A percentile compares a stretch with the other conserved stretches of the same genome.
Evolutionary conservation across 1,284 basidiomycete genomes (phyloP).

Genomic region (Bjerkandera adusta): DNA sequence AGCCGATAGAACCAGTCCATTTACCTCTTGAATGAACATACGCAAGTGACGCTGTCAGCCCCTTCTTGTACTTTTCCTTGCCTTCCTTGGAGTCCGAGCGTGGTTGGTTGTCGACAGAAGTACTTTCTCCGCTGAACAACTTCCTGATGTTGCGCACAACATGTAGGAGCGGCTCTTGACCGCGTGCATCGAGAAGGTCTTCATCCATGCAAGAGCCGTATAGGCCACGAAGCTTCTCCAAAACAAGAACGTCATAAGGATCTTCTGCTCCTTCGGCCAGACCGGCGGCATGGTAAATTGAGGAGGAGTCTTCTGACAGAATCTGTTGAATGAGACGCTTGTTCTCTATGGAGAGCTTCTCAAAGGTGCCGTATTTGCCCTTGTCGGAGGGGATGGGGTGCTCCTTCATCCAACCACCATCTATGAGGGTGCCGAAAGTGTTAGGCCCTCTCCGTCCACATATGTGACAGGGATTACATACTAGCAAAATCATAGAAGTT

Average conservation of each 20-base stretch:
- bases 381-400: constrained; percentile 88
- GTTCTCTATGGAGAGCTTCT: constrained; percentile 60
- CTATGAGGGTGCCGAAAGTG: constrained; percentile 30
- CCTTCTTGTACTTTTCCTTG: constrained; percentile 34
- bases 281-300: constrained; percentile 18
- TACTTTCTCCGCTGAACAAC: constrained; percentile 54
- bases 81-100: constrained; percentile 15
- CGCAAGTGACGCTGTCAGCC: constrained; percentile 79
- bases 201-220: constrained; percentile 87
- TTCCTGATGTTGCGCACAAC: constrained; percentile 55
- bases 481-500: constrained; percentile 93
- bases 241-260: constrained; percentile 63
- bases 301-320: constrained; percentile 26
- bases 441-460: neutral
- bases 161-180: constrained; percentile 57
- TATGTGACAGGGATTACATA: constrained; percentile 36
- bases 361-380: constrained; percentile 64
- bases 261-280: constrained; percentile 13
- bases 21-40: constrained; percentile 85
- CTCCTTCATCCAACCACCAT: constrained; percentile 79
- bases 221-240: constrained; percentile 78
- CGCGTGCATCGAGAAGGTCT: constrained; percentile 58
- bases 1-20: constrained; percentile 17
- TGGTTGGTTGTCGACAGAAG: constrained; percentile 29
- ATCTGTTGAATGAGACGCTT: constrained; percentile 62